Base-by-base conservation (phyloP, 306 rosid genomes). In the Prinsepia uniflora region DNA sequence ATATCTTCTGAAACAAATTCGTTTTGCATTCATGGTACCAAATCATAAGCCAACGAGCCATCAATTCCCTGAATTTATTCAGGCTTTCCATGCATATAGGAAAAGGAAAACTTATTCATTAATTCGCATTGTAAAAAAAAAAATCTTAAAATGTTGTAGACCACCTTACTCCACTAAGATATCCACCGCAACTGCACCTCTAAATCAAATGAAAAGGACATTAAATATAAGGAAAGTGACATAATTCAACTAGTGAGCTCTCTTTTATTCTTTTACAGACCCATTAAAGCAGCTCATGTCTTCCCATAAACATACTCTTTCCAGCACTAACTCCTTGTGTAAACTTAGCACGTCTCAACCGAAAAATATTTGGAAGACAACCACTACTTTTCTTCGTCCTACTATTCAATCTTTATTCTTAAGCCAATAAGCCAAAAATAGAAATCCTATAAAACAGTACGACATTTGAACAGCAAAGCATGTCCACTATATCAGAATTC, bases 121-220 rank as follows among this genome's bases (percentile, higher is more conserved):
- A 65, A 46, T 30, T 22, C 7, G 19, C 41, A 19, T 13, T 20
- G 54, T 48, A n/a, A n/a, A n/a, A 45, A 4, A 63, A 43, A 65
- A 55, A 34, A 45, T 45, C 42, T 19, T 18, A 22, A 4, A 9
- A 45, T 65, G 12, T 63, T 30, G 39, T 13, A 44, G 18, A 43
- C 55, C 70, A 65, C 36, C 8, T 22, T 65, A 43, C 58, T 66
- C 69, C 20, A 45, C 69, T 65, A 10, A 20, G 69, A 65, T 6
- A 44, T 65, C 56, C 56, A 65, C 22, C 47, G 18, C 54, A 45
- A 64, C 54, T 3, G 11, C 69, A 36, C 50, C 70, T 22, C 14
- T 15, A 19, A 54, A 54, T 10, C 10, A 54, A 54, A 54, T 18
- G 59, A 54, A 46, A 18, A 45, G 1, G 18, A 11, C 43, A 43